These are phyloP conservation scores for Cyclotella baltica DNA, from an alignment of 108 stramenopile species.

Conservation along the genomic window DNA sequence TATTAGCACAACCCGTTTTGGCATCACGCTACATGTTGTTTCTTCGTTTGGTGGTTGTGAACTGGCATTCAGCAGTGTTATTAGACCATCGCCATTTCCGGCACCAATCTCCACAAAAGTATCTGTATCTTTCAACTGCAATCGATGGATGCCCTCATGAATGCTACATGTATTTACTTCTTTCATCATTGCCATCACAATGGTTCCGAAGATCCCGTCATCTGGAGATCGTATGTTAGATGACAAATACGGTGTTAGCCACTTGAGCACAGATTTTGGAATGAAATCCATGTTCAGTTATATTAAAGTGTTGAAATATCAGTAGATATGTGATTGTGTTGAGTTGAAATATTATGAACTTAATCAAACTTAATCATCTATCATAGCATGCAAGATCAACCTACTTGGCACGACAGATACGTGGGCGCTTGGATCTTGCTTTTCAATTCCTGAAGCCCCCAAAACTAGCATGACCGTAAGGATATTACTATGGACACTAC, in stretches of 20 bases:
- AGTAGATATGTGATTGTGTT: no score
- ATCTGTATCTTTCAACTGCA: conserved; percentile 20
- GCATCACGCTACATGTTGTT: conserved; percentile 21
- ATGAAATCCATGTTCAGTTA: conserved; percentile 16
- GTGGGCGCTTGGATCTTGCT: no score
- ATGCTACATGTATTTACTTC: conserved; percentile 10
- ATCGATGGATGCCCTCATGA: conserved; percentile 13
- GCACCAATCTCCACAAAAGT: conserved; percentile 31
- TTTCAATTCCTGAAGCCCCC: no score
- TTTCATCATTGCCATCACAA: conserved; percentile 31
- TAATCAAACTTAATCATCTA: no score
- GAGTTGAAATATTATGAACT: no score
- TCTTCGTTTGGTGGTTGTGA: neutral
- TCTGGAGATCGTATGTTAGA: conserved; percentile 24
- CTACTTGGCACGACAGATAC: no score
- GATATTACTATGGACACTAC: no score
- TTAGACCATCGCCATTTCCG: conserved; percentile 22
- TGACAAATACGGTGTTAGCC: conserved; percentile 20
- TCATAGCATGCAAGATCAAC: no score
- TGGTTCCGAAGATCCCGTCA: conserved; percentile 2
- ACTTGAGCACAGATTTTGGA: conserved; percentile 10
- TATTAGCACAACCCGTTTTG: conserved; percentile 27
- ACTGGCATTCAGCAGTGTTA: conserved; percentile 3
- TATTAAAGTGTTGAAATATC: no score
- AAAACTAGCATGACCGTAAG: no score